Percentiles rank a stretch among this genome's conserved stretches.
These are phyloP conservation scores for Aspergillus thermomutatus DNA, from an alignment of 2,329 filamentous ascomycete species.

Conservation along the genomic window DNA sequence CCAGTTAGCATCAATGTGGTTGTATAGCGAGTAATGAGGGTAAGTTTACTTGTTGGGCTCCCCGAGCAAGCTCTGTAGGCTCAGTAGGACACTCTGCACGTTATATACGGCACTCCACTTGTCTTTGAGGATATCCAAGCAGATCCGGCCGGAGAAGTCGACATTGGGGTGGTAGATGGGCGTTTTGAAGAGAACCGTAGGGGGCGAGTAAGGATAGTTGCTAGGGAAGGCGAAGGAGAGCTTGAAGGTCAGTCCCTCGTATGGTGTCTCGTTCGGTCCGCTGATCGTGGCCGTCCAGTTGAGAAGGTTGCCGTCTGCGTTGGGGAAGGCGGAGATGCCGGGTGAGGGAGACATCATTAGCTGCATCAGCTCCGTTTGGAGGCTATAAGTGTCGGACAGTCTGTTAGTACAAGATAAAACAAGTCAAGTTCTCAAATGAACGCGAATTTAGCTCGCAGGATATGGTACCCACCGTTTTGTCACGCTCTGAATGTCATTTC, in stretches of 20 bases:
- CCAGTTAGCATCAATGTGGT: conserved; percentile 7
- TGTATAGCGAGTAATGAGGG: background rate
- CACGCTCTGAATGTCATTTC: conserved; percentile 68
- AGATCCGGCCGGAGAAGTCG: conserved; percentile 95
- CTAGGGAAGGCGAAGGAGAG: conserved; percentile 84
- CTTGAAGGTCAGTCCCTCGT: conserved; percentile 84
- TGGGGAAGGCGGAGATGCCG: conserved; percentile 91
- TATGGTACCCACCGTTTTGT: conserved; percentile 64
- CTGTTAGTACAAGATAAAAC: background rate
- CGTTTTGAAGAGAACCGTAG: conserved; percentile 93
- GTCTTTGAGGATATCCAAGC: conserved; percentile 96
- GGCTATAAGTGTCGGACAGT: conserved; percentile 48
- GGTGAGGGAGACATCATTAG: conserved; percentile 94
- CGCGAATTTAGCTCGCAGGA: background rate
- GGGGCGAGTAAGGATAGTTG: conserved; percentile 90
- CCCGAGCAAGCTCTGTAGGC: conserved; percentile 88
- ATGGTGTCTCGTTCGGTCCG: conserved; percentile 87
- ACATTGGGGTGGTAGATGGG: conserved; percentile 99
- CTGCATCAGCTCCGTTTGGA: conserved; percentile 97
- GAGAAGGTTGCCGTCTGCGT: conserved; percentile 83
- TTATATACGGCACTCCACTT: conserved; percentile 99
- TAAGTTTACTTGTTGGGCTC: conserved; percentile 91
- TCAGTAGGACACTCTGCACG: conserved; percentile 87
- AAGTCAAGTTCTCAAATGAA: background rate
- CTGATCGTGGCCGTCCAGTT: conserved; percentile 92